phyloP scores from a whole-genome alignment of 306 rosid species.

The Sicyos edulis region DNA sequence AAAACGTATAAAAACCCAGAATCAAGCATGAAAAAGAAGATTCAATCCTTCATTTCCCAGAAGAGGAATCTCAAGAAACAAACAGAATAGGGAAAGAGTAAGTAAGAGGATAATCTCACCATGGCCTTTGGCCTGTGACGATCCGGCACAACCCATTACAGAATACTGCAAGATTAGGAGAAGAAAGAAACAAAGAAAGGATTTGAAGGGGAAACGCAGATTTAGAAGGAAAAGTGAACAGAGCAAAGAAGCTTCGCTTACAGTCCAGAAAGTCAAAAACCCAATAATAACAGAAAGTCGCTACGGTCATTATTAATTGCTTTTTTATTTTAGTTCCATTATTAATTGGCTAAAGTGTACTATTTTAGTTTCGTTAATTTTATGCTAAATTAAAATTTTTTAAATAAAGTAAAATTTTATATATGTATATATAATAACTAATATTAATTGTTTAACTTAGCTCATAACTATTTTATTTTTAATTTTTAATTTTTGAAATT shows the following conservation, averaged over 20 bases:
- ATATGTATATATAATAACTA: no score
- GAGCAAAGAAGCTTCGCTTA: not conserved
- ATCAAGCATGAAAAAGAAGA: not conserved
- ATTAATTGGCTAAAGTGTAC: no score
- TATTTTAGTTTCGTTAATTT: no score
- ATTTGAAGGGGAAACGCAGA: not conserved
- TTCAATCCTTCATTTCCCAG: not conserved
- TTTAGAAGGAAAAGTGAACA: constrained; percentile 10
- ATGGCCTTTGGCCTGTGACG: constrained; percentile 69
- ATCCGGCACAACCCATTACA: constrained; percentile 87
- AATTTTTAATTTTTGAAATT: no score
- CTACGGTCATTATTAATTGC: not conserved
- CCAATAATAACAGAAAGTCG: not conserved
- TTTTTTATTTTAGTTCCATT: no score
- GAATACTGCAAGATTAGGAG: constrained; percentile 3
- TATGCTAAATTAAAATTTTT: no score
- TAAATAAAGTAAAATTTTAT: no score
- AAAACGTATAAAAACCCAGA: not conserved
- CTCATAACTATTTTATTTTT: no score
- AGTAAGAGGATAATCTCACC: constrained; percentile 41
- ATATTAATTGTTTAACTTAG: no score
- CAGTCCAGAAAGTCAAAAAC: constrained; percentile 18
- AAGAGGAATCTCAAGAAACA: constrained; percentile 5
- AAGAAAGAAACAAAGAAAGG: not conserved
- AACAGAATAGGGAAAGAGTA: not conserved